These are phyloP conservation scores for Paraglomus occultum DNA, from an alignment of 192 early-diverging fungal genomes.

Conservation along the genomic window DNA sequence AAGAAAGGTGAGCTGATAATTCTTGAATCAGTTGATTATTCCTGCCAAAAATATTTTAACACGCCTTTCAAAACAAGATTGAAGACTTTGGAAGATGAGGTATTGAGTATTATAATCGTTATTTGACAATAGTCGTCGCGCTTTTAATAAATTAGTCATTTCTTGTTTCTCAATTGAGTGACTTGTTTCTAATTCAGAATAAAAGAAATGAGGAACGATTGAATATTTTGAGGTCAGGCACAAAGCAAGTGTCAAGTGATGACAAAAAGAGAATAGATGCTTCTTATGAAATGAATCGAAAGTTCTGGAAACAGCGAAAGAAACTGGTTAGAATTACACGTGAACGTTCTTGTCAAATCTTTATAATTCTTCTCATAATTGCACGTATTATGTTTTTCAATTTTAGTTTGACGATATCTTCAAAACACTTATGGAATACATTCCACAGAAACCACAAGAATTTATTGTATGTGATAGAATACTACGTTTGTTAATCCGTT, in stretches of 20 bases:
- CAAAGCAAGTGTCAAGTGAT: constrained; percentile 36
- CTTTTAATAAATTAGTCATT: background rate
- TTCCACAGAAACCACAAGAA: constrained; percentile 41
- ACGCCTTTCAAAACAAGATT: background rate
- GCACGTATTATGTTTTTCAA: background rate
- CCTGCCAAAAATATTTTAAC: background rate
- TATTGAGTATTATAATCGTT: background rate
- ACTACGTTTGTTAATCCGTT: background rate
- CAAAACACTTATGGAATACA: constrained; percentile 36
- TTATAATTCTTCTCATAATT: background rate
- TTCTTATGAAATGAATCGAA: constrained; percentile 38
- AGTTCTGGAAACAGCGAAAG: constrained; percentile 41
- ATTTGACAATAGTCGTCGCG: background rate
- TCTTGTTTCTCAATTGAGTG: background rate
- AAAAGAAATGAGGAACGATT: constrained; percentile 38
- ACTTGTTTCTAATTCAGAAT: constrained; percentile 34
- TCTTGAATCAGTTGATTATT: constrained; percentile 20
- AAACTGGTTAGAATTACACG: constrained; percentile 35
- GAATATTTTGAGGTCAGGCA: constrained; percentile 33
- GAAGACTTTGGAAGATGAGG: constrained; percentile 11
- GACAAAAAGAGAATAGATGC: constrained; percentile 37
- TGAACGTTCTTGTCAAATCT: background rate
- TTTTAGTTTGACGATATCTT: constrained; percentile 47
- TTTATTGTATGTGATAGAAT: constrained; percentile 30
- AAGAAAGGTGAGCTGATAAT: constrained; percentile 14